Base-by-base conservation (phyloP, 179 eudicot species). In the Corrigiola litoralis region DNA sequence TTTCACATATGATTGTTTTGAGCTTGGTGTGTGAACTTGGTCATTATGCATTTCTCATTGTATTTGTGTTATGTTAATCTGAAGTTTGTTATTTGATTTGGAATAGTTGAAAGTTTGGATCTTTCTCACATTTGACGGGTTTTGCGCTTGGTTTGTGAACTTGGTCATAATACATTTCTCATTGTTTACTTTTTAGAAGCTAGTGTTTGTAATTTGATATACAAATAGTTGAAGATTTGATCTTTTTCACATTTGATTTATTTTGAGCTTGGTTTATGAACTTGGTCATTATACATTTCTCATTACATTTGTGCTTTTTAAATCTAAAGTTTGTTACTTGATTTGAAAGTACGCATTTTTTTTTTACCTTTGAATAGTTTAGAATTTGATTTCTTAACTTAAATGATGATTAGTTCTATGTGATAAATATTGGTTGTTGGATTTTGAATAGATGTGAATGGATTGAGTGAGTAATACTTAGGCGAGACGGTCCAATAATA, bases 61-160 rank as follows among this genome's bases (percentile, higher is more conserved):
- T 37, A 21, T 23, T 0, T 23, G 1, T 53, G 58, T 46, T 14
- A 36, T 49, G 28, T 49, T 20, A 10, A 28, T n/a, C 21, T 53
- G 36, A 49, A 36, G 48, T 21, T 68, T 25, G 20, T 11, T 21
- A 29, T 27, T 63, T 48, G 45, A 18, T 2, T 8, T 40, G 57
- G 32, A 4, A 42, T 16, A 8, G 17, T 55, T 21, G 34, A 38
- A 51, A 68, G 62, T 64, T 37, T 56, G 32, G 47, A 42, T 53
- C 47, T 52, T 61, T 40, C 8, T 25, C 0, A 38, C 13, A 18
- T 21, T 28, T 21, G n/a, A 32, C 13, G 41, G 50, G 6, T 66
- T 37, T 52, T 53, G 16, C 23, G 31, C 34, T 66, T 25, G 23
- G 27, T 37, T 48, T 52, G 7, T 52, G 12, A 27, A 52, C 10